Evolutionary conservation across 1,284 basidiomycete species (phyloP), one percentile per base, ranked within the genome.

Genomic region (Gymnopus androsaceus): DNA sequence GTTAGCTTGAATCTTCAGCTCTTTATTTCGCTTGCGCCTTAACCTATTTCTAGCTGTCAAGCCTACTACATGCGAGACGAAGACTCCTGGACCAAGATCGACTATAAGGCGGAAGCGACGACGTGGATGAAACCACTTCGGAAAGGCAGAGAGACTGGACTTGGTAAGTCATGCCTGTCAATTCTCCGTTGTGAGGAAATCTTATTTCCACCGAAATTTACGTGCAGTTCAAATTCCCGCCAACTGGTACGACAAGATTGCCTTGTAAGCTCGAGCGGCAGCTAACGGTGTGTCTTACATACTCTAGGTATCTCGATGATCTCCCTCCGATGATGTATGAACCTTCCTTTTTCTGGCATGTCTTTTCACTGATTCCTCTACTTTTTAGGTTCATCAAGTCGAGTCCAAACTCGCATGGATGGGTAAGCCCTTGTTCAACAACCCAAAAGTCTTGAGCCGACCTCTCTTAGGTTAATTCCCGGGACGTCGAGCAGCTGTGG

Each of bases 71-170:
- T 90, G 37, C 78, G 87, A 38, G 83, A 86, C 57, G 76, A 83
- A 56, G 88, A 92, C 63, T 71, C 71, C 3, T 92, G 90, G 88
- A 86, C 81, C 31, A 88, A 88, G 66, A 90, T 92, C 58, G 76
- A 90, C 66, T 90, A 90, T 67, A 65, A 69, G 3, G 74, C 79
- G 19, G 68, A 78, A 28, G 88, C 90, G 3, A 68, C 78, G 58
- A 77, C 75, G 0, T 92, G 89, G 90, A 92, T 92, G 90, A 82
- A 87, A 64, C 88, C 90, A 0, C 75, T 92, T 3, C 67, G 71
- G 45, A 75, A 78, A 46, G 90, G 89, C 1, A 83, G 85, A 31
- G 76, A 78, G 44, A 91, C 88, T 0, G 86, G 85, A 6, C 50
- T 59, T 21, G 57, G 57, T 59, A 21, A 27, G 50, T 31, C 0